These are phyloP conservation scores for Leptographium lundbergii DNA, from an alignment of 2,329 filamentous ascomycete species.

Conservation along the genomic window DNA sequence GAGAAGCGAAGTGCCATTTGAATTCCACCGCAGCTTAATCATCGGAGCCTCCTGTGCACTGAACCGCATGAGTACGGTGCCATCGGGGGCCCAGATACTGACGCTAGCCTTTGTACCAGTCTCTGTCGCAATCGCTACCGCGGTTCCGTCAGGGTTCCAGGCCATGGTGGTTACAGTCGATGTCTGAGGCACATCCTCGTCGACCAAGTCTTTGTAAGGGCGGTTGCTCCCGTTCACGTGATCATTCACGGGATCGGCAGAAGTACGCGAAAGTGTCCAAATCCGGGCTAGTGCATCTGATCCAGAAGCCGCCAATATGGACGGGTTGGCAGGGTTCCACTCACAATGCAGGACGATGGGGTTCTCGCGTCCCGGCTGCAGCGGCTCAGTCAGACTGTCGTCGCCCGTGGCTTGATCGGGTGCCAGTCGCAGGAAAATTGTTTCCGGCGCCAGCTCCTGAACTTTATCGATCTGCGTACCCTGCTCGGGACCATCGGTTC, in stretches of 20 bases:
- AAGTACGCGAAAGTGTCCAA: constrained; percentile 48
- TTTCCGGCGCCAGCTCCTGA: constrained; percentile 44
- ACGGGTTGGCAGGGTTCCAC: constrained; percentile 54
- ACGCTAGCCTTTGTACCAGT: constrained; percentile 38
- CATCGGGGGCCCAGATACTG: constrained; percentile 43
- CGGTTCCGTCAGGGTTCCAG: constrained; percentile 44
- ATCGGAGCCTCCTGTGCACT: constrained; percentile 48
- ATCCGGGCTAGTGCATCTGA: constrained; percentile 59
- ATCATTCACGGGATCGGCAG: constrained; percentile 30
- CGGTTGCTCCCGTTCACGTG: constrained; percentile 31
- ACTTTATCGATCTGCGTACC: constrained; percentile 54
- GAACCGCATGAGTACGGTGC: constrained; percentile 37
- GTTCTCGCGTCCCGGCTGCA: constrained; percentile 27
- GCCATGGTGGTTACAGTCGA: constrained; percentile 46
- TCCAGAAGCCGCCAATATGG: constrained; percentile 53
- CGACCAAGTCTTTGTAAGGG: constrained; percentile 34
- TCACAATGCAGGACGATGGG: constrained; percentile 55
- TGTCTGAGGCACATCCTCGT: constrained; percentile 37
- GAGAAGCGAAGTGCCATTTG: constrained; percentile 39
- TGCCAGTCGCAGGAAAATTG: constrained; percentile 46
- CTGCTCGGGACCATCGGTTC: constrained; percentile 49
- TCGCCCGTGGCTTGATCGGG: constrained; percentile 25
- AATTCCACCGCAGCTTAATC: constrained; percentile 50
- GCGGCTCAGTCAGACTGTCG: constrained; percentile 16
- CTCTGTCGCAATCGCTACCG: constrained; percentile 47